phyloP scores from a whole-genome alignment of 108 stramenopile species.

The Epithemia pelagica region DNA sequence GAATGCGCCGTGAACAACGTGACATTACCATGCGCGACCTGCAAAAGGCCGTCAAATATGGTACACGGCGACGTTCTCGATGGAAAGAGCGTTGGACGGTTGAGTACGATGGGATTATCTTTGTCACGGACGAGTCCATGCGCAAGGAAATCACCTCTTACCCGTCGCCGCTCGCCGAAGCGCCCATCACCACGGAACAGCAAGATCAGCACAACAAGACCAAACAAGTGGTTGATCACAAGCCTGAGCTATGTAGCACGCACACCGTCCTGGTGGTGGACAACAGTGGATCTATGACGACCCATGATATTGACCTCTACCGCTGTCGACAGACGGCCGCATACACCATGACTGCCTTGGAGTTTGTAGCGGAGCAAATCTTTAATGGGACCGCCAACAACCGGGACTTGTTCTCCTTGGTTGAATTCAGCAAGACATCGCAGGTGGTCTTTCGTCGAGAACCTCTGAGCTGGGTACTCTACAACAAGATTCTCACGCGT shows the following conservation, averaged over 20 bases:
- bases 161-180: slow-evolving; percentile 33
- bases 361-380: slow-evolving; percentile 20
- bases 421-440: too few relatives aligned
- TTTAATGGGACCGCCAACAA: slow-evolving; percentile 8
- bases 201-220: slow-evolving; percentile 19
- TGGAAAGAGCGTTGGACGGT: slow-evolving; percentile 39
- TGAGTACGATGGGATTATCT: slow-evolving; percentile 42
- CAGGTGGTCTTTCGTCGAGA: slow-evolving; percentile 20
- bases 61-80: slow-evolving; percentile 16
- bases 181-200: slow-evolving; percentile 21
- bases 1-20: slow-evolving; percentile 43
- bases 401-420: slow-evolving; percentile 29
- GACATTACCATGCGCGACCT: slow-evolving; percentile 52
- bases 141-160: slow-evolving; percentile 43
- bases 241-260: slow-evolving; percentile 38
- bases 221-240: slow-evolving; percentile 26
- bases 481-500: slow-evolving; percentile 6
- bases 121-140: slow-evolving; percentile 33
- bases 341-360: slow-evolving; percentile 36
- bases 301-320: slow-evolving; percentile 27
- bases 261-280: slow-evolving; percentile 60
- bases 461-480: slow-evolving; percentile 2
- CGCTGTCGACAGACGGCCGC: slow-evolving; percentile 32
- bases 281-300: slow-evolving; percentile 35
- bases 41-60: too few relatives aligned